phyloP scores from a whole-genome alignment of 306 rosid species.

The Lablab purpureus region DNA sequence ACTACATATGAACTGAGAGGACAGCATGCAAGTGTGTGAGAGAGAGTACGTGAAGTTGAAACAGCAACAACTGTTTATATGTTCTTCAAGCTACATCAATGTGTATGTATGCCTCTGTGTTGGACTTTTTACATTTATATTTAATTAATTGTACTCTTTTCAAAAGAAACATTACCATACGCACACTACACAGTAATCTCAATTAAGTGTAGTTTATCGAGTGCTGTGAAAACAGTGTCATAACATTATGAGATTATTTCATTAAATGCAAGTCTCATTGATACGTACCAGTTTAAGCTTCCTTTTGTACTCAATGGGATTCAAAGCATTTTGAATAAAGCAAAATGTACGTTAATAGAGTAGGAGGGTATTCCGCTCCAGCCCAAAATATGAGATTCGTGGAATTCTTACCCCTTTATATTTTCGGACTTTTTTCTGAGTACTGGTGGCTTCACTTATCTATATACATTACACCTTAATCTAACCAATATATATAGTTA shows the following conservation, averaged over 20 bases:
- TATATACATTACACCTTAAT: background rate
- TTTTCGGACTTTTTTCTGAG: too few relatives aligned
- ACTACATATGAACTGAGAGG: background rate
- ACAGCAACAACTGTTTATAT: background rate
- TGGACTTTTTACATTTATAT: background rate
- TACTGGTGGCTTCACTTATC: background rate
- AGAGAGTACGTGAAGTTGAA: background rate
- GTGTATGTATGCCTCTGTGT: background rate
- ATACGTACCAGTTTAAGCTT: background rate
- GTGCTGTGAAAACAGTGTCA: background rate
- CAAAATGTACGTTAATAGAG: background rate
- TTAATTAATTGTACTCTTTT: background rate
- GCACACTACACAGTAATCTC: background rate
- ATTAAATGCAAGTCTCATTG: too few relatives aligned
- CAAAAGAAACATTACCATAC: background rate
- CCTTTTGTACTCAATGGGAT: background rate
- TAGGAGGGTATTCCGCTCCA: background rate
- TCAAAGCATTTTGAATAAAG: background rate
- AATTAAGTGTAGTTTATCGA: background rate
- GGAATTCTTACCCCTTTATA: too few relatives aligned
- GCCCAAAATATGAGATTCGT: too few relatives aligned
- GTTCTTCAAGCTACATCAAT: background rate
- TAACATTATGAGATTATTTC: too few relatives aligned
- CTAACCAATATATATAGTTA: background rate
- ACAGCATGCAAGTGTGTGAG: background rate